Evolutionary conservation across 1,284 basidiomycete genomes (phyloP), one percentile per base, ranked within the genome.

Genomic region (Anthracocystis walkeri): DNA sequence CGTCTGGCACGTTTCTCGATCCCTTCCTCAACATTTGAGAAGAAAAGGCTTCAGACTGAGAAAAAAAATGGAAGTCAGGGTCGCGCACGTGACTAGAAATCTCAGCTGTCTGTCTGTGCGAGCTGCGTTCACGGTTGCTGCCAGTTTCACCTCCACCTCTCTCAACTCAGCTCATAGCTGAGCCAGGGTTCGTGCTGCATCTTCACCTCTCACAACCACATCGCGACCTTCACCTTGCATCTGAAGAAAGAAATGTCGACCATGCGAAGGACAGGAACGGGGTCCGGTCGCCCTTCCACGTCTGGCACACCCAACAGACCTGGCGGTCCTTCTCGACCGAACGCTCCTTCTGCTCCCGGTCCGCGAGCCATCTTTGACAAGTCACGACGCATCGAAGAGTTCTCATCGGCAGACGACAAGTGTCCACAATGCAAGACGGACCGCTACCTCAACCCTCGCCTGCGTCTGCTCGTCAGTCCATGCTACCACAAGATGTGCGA

Each of bases 381-480:
- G 48, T 79, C 77, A 40, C 75, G 80, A 4, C 54, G 79, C 11
- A 79, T 82, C 41, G 55, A 65, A 45, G 80, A 82, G 63, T 82
- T 77, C 55, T 77, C 77, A 31, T 82, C 83, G 1, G 57, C 75
- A 6, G 82, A 84, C 27, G 97, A 99, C 86, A 91, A 94, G 84
- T 99, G 97, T 87, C 96, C 97, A 1, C 91, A 97, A 8, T 99
- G 97, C 89, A 94, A 95, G 86, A 96, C 94, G 40, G 97, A 99
- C 84, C 88, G 97, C 63, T 98, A 97, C 85, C 88, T 98, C 70
- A 97, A 98, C 82, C 94, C 95, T 16, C 94, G 95, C 81, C 88
- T 99, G 27, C 91, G 96, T 45, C 88, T 99, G 50, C 89, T 99
- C 62, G 95, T 99, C 70, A 95, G 94, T 82, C 83, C 82, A 90